Evolutionary conservation across 306 rosid genomes (phyloP).

Genomic region (Spatholobus suberectus): DNA sequence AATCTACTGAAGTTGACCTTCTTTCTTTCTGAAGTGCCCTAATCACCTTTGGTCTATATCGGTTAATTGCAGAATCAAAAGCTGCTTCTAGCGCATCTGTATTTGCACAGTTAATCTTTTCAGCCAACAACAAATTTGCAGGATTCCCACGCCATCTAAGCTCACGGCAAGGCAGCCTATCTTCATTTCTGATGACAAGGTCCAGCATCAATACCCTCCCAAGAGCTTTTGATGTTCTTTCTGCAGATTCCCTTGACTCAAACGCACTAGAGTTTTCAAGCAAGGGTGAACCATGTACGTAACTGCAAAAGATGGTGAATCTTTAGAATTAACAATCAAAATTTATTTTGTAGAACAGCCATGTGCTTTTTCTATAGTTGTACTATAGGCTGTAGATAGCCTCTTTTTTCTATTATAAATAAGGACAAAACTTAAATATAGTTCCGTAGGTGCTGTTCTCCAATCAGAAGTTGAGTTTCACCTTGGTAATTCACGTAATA

Average conservation of each 20-base stretch:
- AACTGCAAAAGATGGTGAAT: conserved; percentile 60
- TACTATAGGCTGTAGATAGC: neutral
- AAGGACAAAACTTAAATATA: too few species aligned
- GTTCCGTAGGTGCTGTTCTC: too few species aligned
- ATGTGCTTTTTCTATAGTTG: neutral
- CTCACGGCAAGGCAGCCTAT: conserved; percentile 89
- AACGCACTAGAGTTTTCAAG: conserved; percentile 81
- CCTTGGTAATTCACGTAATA: too few species aligned
- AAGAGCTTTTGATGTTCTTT: conserved; percentile 76
- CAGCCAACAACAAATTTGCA: conserved; percentile 85
- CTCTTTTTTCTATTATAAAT: neutral
- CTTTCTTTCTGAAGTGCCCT: conserved; percentile 79
- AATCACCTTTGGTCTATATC: conserved; percentile 68
- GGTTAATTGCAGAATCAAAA: conserved; percentile 68
- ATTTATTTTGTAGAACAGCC: conserved; percentile 25
- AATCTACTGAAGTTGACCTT: conserved; percentile 78
- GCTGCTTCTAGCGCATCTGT: conserved; percentile 64
- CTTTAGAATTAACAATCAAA: conserved; percentile 34
- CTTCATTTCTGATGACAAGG: conserved; percentile 96
- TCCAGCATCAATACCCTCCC: conserved; percentile 93
- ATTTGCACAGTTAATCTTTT: conserved; percentile 57
- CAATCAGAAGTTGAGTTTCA: too few species aligned
- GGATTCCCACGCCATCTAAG: conserved; percentile 98
- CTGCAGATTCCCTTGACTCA: conserved; percentile 68
- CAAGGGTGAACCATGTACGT: conserved; percentile 93